Evolutionary conservation across 176 grass and related monocot species (phyloP).

Genomic region (Themeda triandra): DNA sequence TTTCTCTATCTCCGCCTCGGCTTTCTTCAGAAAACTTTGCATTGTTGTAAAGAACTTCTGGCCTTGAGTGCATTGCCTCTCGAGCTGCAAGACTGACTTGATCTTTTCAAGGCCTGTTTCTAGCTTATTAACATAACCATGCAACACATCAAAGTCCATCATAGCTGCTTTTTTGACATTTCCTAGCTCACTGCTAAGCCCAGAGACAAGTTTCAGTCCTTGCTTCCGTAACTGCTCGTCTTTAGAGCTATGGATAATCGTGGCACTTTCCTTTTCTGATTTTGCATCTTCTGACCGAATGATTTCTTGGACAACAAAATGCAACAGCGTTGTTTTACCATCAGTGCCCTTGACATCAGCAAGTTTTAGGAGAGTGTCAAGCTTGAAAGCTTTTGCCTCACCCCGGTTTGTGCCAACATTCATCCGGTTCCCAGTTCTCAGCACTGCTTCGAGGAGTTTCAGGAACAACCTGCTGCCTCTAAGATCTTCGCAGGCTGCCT

Average conservation of each 20-base stretch:
- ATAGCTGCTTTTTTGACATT: slow-evolving; percentile 87
- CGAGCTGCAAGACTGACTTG: slow-evolving; percentile 71
- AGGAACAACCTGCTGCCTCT: slow-evolving; percentile 81
- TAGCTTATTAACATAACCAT: slow-evolving; percentile 81
- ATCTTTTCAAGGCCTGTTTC: slow-evolving; percentile 78
- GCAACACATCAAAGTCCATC: slow-evolving; percentile 95
- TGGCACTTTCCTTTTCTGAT: slow-evolving; percentile 45
- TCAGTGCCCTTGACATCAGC: slow-evolving; percentile 93
- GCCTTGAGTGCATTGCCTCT: slow-evolving; percentile 66
- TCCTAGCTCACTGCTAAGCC: slow-evolving; percentile 78
- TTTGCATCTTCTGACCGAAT: slow-evolving; percentile 77
- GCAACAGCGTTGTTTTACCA: slow-evolving; percentile 90
- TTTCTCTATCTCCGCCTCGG: slow-evolving; percentile 63
- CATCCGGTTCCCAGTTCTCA: slow-evolving; percentile 95
- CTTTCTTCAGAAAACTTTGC: slow-evolving; percentile 72
- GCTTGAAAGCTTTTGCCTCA: slow-evolving; percentile 92
- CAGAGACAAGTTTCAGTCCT: slow-evolving; percentile 80
- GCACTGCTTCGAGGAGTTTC: slow-evolving; percentile 91
- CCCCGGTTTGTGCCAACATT: slow-evolving; percentile 96
- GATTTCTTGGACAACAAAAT: slow-evolving; percentile 99
- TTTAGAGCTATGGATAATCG: slow-evolving; percentile 36
- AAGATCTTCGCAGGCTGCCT: slow-evolving; percentile 95
- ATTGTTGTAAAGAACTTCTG: slow-evolving; percentile 78
- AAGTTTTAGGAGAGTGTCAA: slow-evolving; percentile 95
- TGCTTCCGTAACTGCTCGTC: slow-evolving; percentile 86